These are phyloP conservation scores for Geranomyces michiganensis DNA, from an alignment of 192 early-diverging fungal genomes.

Conservation along the genomic window DNA sequence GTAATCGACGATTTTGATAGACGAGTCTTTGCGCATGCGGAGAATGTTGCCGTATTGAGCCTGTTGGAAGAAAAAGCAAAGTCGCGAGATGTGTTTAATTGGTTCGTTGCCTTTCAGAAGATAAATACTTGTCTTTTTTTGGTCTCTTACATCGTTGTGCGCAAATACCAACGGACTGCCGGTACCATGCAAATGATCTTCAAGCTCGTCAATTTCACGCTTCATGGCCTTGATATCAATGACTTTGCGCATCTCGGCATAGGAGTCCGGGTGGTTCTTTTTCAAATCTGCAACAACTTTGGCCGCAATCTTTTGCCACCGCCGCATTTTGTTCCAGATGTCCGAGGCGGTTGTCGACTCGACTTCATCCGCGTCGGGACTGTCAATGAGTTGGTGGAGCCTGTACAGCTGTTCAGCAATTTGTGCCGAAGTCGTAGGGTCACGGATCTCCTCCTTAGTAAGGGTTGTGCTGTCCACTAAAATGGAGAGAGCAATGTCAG, in stretches of 20 bases:
- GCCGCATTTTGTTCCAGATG: conserved; percentile 66
- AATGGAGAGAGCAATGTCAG: background rate
- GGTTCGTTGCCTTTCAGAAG: background rate
- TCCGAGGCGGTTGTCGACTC: conserved; percentile 38
- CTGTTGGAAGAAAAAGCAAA: conserved; percentile 38
- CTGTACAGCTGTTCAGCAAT: conserved; percentile 75
- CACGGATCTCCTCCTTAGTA: conserved; percentile 67
- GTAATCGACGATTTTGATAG: conserved; percentile 84
- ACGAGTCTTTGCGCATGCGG: conserved; percentile 53
- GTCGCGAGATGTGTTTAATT: background rate
- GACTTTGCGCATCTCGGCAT: conserved; percentile 28
- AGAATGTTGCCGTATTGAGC: conserved; percentile 89
- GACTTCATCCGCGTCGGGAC: conserved; percentile 8
- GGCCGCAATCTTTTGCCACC: conserved; percentile 36
- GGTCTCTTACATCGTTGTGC: conserved; percentile 70
- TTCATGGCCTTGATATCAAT: conserved; percentile 53
- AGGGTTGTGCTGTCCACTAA: conserved; percentile 72
- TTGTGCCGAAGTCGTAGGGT: conserved; percentile 62
- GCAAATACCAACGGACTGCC: conserved; percentile 78
- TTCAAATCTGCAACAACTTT: conserved; percentile 37
- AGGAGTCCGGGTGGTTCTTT: conserved; percentile 31
- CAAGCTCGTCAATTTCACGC: conserved; percentile 51
- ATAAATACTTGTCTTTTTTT: conserved; percentile 28
- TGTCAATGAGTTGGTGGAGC: conserved; percentile 59
- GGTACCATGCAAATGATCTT: conserved; percentile 39